Evolutionary conservation across 1,139 yeast species (phyloP).

Genomic region (Nadsonia commutata): DNA sequence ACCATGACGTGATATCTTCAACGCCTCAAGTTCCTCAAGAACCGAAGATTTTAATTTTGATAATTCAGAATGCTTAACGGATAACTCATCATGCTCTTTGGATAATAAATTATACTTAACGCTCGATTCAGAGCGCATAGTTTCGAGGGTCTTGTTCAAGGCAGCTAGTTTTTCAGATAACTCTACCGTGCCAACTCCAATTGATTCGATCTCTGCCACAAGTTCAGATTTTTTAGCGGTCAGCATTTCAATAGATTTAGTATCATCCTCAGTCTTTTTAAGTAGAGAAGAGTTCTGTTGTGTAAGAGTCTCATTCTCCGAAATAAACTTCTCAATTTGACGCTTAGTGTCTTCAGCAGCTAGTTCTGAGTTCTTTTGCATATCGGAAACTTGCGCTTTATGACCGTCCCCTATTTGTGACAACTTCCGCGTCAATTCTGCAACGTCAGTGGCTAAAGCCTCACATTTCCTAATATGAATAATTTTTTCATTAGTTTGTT

Average conservation of each 20-base stretch:
- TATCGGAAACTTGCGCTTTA: neutral
- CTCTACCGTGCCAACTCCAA: neutral
- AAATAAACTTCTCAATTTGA: neutral
- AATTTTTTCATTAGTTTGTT: neutral
- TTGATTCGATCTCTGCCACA: conserved; percentile 7
- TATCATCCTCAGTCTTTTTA: neutral
- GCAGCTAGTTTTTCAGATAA: conserved; percentile 2
- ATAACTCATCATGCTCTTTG: conserved; percentile 1
- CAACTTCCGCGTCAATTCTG: conserved; percentile 3
- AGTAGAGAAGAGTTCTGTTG: neutral
- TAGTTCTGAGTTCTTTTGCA: neutral
- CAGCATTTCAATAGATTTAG: conserved; percentile 7
- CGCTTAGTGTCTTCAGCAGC: neutral
- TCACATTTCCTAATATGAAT: conserved; percentile 3
- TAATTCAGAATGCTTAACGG: conserved; percentile 1
- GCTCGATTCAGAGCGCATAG: conserved; percentile 1
- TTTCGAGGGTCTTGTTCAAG: conserved; percentile 3
- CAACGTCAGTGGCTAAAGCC: conserved; percentile 1
- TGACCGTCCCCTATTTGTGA: neutral
- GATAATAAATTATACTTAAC: conserved; percentile 1
- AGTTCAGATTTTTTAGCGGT: conserved; percentile 9
- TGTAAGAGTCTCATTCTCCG: conserved; percentile 3
- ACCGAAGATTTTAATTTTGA: conserved; percentile 3
- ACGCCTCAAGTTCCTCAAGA: conserved; percentile 7
- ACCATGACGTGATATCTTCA: conserved; percentile 8